Evolutionary conservation across 345 rosid species (phyloP).

Genomic region (Salix arbutifolia): DNA sequence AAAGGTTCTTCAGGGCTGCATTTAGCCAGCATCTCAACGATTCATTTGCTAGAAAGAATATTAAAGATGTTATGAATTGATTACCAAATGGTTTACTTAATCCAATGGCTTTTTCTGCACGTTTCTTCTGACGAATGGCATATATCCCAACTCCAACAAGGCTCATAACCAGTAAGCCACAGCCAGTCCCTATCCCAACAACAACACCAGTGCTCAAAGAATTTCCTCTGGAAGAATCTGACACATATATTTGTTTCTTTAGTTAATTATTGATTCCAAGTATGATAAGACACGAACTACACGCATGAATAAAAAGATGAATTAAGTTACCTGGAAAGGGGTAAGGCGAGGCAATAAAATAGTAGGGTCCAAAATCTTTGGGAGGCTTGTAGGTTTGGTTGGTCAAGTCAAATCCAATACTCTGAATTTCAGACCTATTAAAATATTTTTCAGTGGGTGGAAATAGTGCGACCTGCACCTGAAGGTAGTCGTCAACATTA

Average conservation of each 20-base stretch:
- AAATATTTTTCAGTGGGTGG: conserved; percentile 56
- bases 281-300: not conserved
- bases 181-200: conserved; percentile 47
- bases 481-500: conserved; percentile 81
- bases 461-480: conserved; percentile 73
- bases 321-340: conserved; percentile 62
- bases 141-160: conserved; percentile 63
- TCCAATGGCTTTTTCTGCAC: conserved; percentile 89
- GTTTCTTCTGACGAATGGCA: conserved; percentile 85
- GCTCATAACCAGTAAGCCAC: conserved; percentile 51
- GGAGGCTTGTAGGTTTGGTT: conserved; percentile 93
- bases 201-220: conserved; percentile 41
- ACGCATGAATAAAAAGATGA: not conserved
- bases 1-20: not conserved
- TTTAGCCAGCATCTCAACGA: not conserved
- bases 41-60: not conserved
- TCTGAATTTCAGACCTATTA: conserved; percentile 57
- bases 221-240: conserved; percentile 44
- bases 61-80: not conserved
- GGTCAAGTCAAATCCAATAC: conserved; percentile 74
- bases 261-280: not conserved
- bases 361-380: conserved; percentile 73
- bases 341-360: conserved; percentile 80
- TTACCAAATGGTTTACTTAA: conserved; percentile 87
- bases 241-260: conserved; percentile 16